A percentile compares a stretch with the other conserved stretches of the same genome.
These are phyloP conservation scores for Astraeus odoratus DNA, from an alignment of 768 basidiomycete species.

Conservation along the genomic window DNA sequence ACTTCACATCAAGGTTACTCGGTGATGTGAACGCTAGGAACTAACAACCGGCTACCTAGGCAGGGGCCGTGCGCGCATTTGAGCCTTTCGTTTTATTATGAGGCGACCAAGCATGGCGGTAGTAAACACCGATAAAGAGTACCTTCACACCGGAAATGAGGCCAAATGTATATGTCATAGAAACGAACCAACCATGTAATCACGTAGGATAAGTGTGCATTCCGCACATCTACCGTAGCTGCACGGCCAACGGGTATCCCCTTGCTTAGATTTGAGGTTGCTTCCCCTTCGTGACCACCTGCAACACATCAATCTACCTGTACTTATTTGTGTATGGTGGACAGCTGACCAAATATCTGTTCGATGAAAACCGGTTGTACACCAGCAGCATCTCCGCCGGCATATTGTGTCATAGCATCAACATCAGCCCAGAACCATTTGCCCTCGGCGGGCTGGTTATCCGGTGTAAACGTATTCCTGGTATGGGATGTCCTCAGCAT, in stretches of 20 bases:
- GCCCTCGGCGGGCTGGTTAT: slow-evolving; percentile 71
- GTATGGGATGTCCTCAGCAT: slow-evolving; percentile 78
- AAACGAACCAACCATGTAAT: slow-evolving; percentile 70
- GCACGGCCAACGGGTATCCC: slow-evolving; percentile 84
- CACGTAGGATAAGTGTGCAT: slow-evolving; percentile 92
- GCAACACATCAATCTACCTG: slow-evolving; percentile 6
- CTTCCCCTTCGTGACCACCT: slow-evolving; percentile 87
- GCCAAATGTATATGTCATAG: slow-evolving; percentile 1
- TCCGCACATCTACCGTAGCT: slow-evolving; percentile 80
- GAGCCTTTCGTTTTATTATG: slow-evolving; percentile 45
- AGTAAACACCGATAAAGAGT: slow-evolving; percentile 81
- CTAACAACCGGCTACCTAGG: slow-evolving; percentile 37
- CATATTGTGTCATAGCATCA: slow-evolving; percentile 67
- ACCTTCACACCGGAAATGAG: slow-evolving; percentile 47
- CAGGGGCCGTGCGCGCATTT: slow-evolving; percentile 43
- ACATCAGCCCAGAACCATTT: slow-evolving; percentile 94
- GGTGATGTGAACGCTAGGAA: too few relatives aligned
- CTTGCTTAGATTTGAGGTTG: slow-evolving; percentile 45
- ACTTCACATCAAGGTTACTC: too few relatives aligned
- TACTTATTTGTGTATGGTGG: neutral
- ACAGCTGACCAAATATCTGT: slow-evolving; percentile 74
- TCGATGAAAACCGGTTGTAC: slow-evolving; percentile 91
- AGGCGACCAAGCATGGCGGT: slow-evolving; percentile 74
- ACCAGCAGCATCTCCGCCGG: slow-evolving; percentile 61
- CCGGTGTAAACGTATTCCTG: slow-evolving; percentile 80